Conservation (phyloP, 805 yeast genomes). For the Saccharomyces mikatae region DNA sequence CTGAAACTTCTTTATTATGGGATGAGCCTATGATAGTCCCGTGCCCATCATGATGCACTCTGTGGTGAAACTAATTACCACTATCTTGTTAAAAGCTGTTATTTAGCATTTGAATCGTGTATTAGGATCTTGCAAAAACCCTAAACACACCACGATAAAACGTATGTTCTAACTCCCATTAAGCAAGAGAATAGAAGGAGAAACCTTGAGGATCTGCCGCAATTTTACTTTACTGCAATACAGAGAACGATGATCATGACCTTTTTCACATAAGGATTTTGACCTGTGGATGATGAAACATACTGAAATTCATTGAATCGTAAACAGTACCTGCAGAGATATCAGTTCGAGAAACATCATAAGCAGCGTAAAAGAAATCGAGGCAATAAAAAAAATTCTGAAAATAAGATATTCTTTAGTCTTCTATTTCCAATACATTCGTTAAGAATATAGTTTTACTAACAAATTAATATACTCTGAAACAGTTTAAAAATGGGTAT, state of each 20-base stretch:
- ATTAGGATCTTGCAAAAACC: constrained; percentile 2
- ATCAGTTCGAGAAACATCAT: not conserved
- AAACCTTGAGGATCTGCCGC: not conserved
- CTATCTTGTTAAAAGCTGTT: not conserved
- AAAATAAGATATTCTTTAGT: not conserved
- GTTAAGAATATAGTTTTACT: constrained; percentile 7
- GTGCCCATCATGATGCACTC: not conserved
- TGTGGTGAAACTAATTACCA: not conserved
- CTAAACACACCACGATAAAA: constrained; percentile 27
- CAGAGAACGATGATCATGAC: not conserved
- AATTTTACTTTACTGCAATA: not conserved
- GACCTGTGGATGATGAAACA: not conserved
- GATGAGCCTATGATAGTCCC: not conserved
- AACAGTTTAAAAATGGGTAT: constrained; percentile 75
- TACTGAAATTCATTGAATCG: not conserved
- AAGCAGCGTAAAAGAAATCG: not conserved
- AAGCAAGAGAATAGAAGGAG: not conserved
- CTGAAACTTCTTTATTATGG: not conserved
- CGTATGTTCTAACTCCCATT: constrained; percentile 17
- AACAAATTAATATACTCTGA: constrained; percentile 6
- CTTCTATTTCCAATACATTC: not conserved
- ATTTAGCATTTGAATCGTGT: not conserved
- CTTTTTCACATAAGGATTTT: not conserved
- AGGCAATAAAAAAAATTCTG: not conserved
- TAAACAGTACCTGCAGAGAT: not conserved